Evolutionary conservation across 192 early-diverging fungal species (phyloP).

Genomic region (Pilaira anomala): DNA sequence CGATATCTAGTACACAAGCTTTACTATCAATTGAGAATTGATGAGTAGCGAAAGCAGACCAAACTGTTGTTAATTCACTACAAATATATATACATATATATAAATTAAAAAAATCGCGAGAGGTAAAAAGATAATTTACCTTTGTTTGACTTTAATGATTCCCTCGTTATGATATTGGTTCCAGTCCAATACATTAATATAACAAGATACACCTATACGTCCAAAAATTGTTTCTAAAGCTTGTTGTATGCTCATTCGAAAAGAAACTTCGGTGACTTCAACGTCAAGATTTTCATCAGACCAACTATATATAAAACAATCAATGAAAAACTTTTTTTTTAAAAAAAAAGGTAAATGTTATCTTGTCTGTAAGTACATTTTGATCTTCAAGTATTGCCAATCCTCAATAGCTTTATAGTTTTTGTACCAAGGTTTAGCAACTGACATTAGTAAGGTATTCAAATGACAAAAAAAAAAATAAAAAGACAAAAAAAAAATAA

Average conservation of each 20-base stretch:
- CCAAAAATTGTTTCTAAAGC: constrained; percentile 25
- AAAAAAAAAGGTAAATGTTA: background rate
- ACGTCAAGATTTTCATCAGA: constrained; percentile 7
- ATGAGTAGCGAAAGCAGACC: constrained; percentile 21
- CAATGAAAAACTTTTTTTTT: background rate
- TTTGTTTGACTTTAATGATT: constrained; percentile 30
- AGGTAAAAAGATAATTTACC: constrained; percentile 17
- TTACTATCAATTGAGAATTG: constrained; percentile 18
- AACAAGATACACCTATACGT: constrained; percentile 19
- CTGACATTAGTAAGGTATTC: background rate
- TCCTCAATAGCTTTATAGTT: background rate
- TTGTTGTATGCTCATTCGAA: constrained; percentile 32
- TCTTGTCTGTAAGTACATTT: constrained; percentile 14
- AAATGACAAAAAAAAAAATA: background rate
- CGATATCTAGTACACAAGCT: constrained; percentile 24
- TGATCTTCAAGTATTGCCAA: constrained; percentile 20
- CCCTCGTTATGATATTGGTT: constrained; percentile 20
- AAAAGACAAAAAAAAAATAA: background rate
- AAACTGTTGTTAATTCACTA: constrained; percentile 29
- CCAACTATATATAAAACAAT: constrained; percentile 12
- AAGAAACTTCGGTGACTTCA: constrained; percentile 23
- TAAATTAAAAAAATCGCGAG: background rate
- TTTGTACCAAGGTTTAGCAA: constrained; percentile 2
- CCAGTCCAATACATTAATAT: constrained; percentile 35
- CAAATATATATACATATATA: background rate